Evolutionary conservation across 192 early-diverging fungal genomes (phyloP), one percentile per base, ranked within the genome.

Genomic region (Radiomyces spectabilis): DNA sequence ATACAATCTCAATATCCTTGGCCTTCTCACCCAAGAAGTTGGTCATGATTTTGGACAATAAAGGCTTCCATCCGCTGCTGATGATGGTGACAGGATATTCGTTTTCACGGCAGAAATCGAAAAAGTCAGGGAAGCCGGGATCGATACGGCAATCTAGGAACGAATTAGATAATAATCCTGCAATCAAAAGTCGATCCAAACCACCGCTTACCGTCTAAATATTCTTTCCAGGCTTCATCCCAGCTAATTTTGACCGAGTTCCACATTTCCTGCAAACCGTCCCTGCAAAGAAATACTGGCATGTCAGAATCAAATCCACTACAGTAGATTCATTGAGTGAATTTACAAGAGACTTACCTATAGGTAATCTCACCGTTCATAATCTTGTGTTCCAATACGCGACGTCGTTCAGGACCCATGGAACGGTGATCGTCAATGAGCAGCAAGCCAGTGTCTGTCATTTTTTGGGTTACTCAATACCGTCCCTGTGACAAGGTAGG

Each of bases 1-100:
- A 77, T 4, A 83, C 47, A 31, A 91, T 74, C 26, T 79, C 58
- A 30, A 86, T 41, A 27, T 70, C 67, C 30, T 64, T 61, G 0
- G 75, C 72, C 51, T 63, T 62, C 16, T 78, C 65, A 9, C 72
- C 75, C 1, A 79, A 44, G 38, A 72, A 77, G 41, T 61, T 61
- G 13, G 40, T 57, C 65, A 87, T 61, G 55, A 83, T 82, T 4
- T 60, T 54, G 19, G 71, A 51, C 5, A 85, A 55, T 4, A 85
- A 53, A 10, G 71, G 65, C 7, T 72, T 45, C 13, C 85, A 61
- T 7, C 85, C 85, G 53, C 78, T 79, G 65, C 78, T 80, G 8
- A 88, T 67, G 2, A 90, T 74, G 15, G 75, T 77, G 27, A 90
- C 68, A 13, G 88, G 80, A 18, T 85, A 71, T 6, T 64, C 29